These are phyloP conservation scores for Solanum aculeatissimum DNA, from an alignment of 305 asterid genomes.

Conservation along the genomic window DNA sequence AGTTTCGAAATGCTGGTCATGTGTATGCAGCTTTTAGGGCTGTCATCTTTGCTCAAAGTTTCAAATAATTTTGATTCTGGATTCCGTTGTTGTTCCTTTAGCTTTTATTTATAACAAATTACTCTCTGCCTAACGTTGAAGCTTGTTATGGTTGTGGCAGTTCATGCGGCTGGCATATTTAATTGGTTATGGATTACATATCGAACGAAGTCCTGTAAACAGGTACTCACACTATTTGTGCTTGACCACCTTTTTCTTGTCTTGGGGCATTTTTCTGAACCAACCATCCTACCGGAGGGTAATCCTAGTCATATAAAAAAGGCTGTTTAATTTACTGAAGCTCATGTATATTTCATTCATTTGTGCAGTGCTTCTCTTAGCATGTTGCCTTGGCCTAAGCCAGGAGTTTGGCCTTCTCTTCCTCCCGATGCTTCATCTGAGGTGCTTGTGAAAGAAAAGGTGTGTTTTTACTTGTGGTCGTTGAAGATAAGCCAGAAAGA, in stretches of 20 bases:
- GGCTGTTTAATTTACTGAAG: constrained; percentile 4
- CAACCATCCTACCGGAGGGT: not conserved
- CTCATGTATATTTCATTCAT: constrained; percentile 3
- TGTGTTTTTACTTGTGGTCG: constrained; percentile 18
- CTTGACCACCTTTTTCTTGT: not conserved
- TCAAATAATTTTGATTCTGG: not conserved
- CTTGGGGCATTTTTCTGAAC: not conserved
- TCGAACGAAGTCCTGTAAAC: constrained; percentile 92
- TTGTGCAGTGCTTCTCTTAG: constrained; percentile 87
- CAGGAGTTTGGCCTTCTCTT: constrained; percentile 91
- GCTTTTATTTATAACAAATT: not conserved
- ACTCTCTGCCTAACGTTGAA: constrained; percentile 8
- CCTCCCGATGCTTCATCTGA: constrained; percentile 79
- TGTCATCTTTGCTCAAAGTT: not conserved
- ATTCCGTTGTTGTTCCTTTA: not conserved
- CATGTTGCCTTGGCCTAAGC: constrained; percentile 99
- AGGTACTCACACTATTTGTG: constrained; percentile 36
- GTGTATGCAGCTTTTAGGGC: not conserved
- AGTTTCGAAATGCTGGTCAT: not conserved
- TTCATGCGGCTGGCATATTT: constrained; percentile 94
- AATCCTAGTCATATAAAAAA: not conserved
- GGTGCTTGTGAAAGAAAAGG: constrained; percentile 95
- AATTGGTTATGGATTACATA: constrained; percentile 82
- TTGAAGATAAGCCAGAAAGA: not conserved
- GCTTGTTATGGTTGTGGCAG: constrained; percentile 43